Base-by-base conservation (phyloP, 2,329 filamentous ascomycete genomes). In the Fusarium pininemorale region DNA sequence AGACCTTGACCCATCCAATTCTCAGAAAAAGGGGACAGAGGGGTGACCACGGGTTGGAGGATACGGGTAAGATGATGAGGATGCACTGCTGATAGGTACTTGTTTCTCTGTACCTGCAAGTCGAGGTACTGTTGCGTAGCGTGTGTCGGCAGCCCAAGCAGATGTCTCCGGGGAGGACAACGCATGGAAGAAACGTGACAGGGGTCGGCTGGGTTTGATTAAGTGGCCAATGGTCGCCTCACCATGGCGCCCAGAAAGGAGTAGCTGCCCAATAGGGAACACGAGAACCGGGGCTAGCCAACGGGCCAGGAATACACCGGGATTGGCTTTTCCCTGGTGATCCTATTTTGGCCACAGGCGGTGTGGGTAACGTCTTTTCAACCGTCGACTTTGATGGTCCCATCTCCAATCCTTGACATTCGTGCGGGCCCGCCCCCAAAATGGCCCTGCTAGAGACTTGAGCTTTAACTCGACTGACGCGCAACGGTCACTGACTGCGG, bases 151-250 rank as follows among this genome's bases (percentile, higher is more conserved):
- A 56, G 51, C 48, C 63, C 73, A 75, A 65, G 69, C 78, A 77
- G 75, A 66, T 72, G 69, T 72, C 69, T 70, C 77, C 72, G 74
- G 78, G 78, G 74, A 83, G 82, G 82, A 81, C 85, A 85, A 83
- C 82, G 84, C 85, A 87, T 87, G 84, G 84, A 81, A 84, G 82
- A 85, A 85, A 85, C 81, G 84, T 84, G 85, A 86, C 83, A 85
- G 82, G 85, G 85, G 79, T 79, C 78, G 75, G 79, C 82, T 82
- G 83, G 82, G 83, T 84, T 83, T 84, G 82, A 88, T 88, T 84
- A 85, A 84, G 80, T 82, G 82, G 76, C 87, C 87, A 89, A 88
- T 89, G 82, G 83, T 79, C 78, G 79, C 69, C 63, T 74, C 75
- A 77, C 63, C 72, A 76, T 67, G 75, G 81, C 80, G 80, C 81